These are phyloP conservation scores for Prunus armeniaca DNA, from an alignment of 306 rosid species.

Conservation along the genomic window DNA sequence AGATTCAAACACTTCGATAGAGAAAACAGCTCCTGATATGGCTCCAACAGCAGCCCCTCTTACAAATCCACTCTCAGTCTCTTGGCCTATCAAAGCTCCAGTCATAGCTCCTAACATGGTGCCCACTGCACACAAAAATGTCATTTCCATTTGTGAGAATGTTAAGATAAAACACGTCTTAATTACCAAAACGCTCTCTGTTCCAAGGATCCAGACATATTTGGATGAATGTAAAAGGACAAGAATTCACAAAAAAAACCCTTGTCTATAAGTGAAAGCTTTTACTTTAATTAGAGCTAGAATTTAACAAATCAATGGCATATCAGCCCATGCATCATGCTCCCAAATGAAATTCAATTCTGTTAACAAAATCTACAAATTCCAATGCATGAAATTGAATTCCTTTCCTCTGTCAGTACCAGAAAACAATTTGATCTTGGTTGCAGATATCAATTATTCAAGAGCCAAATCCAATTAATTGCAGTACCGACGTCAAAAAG, in stretches of 20 bases:
- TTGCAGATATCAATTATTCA: background rate
- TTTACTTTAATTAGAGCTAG: background rate
- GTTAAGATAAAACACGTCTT: background rate
- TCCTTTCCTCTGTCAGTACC: background rate
- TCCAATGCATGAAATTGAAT: background rate
- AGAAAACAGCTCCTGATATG: conserved; percentile 98
- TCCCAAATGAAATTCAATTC: conserved; percentile 7
- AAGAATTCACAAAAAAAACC: conserved; percentile 1
- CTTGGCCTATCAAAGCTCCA: conserved; percentile 99
- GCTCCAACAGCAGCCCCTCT: conserved; percentile 99
- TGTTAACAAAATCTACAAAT: conserved; percentile 11
- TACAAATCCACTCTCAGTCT: conserved; percentile 96
- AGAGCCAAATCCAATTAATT: conserved; percentile 10
- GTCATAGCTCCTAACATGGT: conserved; percentile 93
- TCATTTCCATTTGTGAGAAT: conserved; percentile 16
- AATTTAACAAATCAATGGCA: conserved; percentile 35
- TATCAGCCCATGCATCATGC: conserved; percentile 15
- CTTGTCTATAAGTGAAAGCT: background rate
- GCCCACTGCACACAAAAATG: conserved; percentile 66
- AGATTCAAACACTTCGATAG: conserved; percentile 96
- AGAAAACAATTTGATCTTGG: background rate
- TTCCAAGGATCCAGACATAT: background rate
- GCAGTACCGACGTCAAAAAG: background rate
- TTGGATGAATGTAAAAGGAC: background rate
- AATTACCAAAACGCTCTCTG: conserved; percentile 4